Conservation (phyloP, 2,329 filamentous ascomycete genomes). For the Trichoderma semiorbis region DNA sequence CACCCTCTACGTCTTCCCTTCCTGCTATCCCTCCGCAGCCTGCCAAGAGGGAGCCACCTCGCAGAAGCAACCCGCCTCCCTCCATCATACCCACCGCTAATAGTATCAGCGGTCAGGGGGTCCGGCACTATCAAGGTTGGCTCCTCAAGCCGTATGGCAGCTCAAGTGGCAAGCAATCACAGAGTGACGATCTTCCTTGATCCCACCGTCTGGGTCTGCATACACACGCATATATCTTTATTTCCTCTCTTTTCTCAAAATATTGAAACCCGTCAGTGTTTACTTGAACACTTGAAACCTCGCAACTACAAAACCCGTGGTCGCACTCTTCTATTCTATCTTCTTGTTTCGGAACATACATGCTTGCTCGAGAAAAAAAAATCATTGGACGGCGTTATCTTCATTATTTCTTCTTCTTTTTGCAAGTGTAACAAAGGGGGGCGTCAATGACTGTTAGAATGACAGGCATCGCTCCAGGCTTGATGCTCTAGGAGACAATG, state of each 20-base stretch:
- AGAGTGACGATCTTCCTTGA: slow-evolving; percentile 35
- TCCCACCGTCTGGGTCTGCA: neutral
- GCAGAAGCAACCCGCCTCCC: slow-evolving; percentile 32
- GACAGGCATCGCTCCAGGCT: neutral
- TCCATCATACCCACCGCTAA: slow-evolving; percentile 31
- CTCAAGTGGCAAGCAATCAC: slow-evolving; percentile 30
- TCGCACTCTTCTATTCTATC: neutral
- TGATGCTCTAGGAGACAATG: neutral
- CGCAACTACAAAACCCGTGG: neutral
- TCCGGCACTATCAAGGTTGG: slow-evolving; percentile 38
- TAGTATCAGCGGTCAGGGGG: slow-evolving; percentile 31
- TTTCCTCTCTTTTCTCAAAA: neutral
- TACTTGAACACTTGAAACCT: neutral
- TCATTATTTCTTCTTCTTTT: neutral
- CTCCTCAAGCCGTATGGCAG: slow-evolving; percentile 37
- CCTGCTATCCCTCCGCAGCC: slow-evolving; percentile 38
- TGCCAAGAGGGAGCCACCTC: slow-evolving; percentile 33
- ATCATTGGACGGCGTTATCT: neutral
- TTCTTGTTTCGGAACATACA: neutral
- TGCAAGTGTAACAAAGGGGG: slow-evolving; percentile 14
- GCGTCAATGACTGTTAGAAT: neutral
- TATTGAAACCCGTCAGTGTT: neutral
- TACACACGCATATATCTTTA: neutral
- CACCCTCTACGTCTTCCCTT: slow-evolving; percentile 31
- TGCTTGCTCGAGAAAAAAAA: neutral